These are phyloP conservation scores for Solidago caesia DNA, from an alignment of 129 eudicot genomes.

Conservation along the genomic window DNA sequence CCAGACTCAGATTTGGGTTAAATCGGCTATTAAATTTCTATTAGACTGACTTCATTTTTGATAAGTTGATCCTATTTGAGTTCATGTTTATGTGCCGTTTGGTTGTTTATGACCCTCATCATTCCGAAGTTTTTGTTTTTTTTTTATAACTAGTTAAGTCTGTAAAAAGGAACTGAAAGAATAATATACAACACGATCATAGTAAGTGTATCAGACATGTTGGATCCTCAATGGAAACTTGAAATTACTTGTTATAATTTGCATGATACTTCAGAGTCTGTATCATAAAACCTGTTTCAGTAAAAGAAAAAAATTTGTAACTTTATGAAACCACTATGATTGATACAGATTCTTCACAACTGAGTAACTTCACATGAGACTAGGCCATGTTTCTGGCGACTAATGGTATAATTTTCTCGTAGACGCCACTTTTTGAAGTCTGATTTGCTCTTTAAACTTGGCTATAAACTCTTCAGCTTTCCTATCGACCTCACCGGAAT, in stretches of 20 bases:
- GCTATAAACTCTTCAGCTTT: constrained; percentile 93
- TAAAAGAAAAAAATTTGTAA: not conserved
- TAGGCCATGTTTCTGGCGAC: not conserved
- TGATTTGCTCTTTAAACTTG: constrained; percentile 78
- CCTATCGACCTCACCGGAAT: constrained; percentile 83
- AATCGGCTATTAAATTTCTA: not conserved
- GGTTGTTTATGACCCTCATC: not conserved
- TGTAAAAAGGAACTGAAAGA: not conserved
- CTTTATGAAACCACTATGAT: not conserved
- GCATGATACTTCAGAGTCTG: constrained; percentile 14
- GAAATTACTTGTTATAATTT: not conserved
- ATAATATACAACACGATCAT: not conserved
- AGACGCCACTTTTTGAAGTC: constrained; percentile 71
- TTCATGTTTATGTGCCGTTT: not conserved
- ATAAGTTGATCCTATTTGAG: not conserved
- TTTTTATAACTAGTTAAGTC: too few relatives aligned
- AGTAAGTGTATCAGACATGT: too few relatives aligned
- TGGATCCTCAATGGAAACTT: too few relatives aligned
- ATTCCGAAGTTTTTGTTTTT: not conserved
- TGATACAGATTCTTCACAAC: not conserved
- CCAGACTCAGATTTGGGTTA: not conserved
- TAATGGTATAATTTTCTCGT: constrained; percentile 34
- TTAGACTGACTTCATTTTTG: not conserved
- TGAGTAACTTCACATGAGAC: not conserved
- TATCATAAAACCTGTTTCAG: constrained; percentile 1